Conservation (phyloP, 78 protist species). For the Dictyostelium intermedium region DNA sequence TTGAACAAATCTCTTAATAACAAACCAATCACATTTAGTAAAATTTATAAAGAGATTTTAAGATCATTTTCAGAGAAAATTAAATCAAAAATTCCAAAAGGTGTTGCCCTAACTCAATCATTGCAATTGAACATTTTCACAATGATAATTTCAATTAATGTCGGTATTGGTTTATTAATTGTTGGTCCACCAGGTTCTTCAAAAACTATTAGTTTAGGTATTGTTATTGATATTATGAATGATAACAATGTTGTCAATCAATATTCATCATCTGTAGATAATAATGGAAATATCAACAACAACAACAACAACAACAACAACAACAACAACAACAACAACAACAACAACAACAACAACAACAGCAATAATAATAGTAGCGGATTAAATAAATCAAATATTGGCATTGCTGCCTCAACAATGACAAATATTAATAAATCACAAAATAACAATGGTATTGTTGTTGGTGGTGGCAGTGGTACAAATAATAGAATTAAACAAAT, state of each 20-base stretch:
- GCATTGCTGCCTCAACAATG: not conserved
- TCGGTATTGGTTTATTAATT: slow-evolving; percentile 23
- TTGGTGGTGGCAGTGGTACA: not conserved
- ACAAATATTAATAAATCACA: not conserved
- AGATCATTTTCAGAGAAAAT: slow-evolving; percentile 23
- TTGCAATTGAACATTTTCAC: slow-evolving; percentile 21
- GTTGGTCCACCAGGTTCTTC: slow-evolving; percentile 49
- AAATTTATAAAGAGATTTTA: slow-evolving; percentile 12
- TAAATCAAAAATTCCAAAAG: slow-evolving; percentile 42
- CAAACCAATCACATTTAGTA: slow-evolving; percentile 22
- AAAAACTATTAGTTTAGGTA: slow-evolving; percentile 1
- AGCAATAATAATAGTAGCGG: not conserved
- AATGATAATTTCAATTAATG: slow-evolving; percentile 5
- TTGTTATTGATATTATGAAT: slow-evolving; percentile 65
- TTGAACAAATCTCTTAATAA: not conserved
- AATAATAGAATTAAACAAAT: not conserved
- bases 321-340: not conserved
- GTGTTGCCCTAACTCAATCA: slow-evolving; percentile 29
- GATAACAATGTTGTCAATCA: not conserved
- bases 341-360: not conserved
- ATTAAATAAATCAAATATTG: not conserved
- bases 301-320: not conserved
- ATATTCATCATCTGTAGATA: not conserved
- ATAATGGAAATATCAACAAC: not conserved
- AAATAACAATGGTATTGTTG: not conserved